Evolutionary conservation across 805 yeast genomes (phyloP), one percentile per base, ranked within the genome.

Genomic region (Cyberlindnera xylosilytica): DNA sequence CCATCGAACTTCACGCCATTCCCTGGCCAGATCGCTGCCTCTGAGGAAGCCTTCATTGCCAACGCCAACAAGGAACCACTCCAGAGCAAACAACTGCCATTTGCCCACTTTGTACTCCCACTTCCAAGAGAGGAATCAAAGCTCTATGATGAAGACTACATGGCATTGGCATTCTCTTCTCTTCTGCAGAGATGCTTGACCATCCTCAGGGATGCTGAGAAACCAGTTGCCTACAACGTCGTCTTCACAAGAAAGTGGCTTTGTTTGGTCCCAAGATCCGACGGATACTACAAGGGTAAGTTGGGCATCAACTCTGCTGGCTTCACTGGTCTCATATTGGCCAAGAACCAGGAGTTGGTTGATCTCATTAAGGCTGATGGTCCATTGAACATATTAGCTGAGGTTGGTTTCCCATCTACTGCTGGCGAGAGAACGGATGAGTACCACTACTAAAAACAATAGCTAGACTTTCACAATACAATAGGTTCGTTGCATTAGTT

Each of bases 181-280:
- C 69, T 90, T 20, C 67, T 93, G 53, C 86, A 86, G 46, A 74
- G 90, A 49, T 73, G 80, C 0, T 65, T 89, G 53, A 82, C 90
- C 3, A 74, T 79, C 13, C 72, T 79, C 57, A 79, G 79, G 58
- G 83, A 82, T 45, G 58, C 65, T 20, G 56, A 50, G 13, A 51
- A 57, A n/a, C 68, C 69, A 34, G 66, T 81, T 38, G 83, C 91
- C 29, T 91, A 87, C 63, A 91, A 91, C 59, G 79, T 90, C 27
- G 65, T 88, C 34, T 78, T 91, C 74, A 88, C 95, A 36, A 79
- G 79, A 37, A 74, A 79, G 40, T 91, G 93, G 87, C 77, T 91
- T 65, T 77, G 89, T 77, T 62, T 86, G 18, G 82, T 89, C n/a
- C 98, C 99, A 15, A 76, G 97, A 56, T 68, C 83, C 2, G 55